phyloP scores from a whole-genome alignment of 768 basidiomycete species.

The Tricholoma sp. region DNA sequence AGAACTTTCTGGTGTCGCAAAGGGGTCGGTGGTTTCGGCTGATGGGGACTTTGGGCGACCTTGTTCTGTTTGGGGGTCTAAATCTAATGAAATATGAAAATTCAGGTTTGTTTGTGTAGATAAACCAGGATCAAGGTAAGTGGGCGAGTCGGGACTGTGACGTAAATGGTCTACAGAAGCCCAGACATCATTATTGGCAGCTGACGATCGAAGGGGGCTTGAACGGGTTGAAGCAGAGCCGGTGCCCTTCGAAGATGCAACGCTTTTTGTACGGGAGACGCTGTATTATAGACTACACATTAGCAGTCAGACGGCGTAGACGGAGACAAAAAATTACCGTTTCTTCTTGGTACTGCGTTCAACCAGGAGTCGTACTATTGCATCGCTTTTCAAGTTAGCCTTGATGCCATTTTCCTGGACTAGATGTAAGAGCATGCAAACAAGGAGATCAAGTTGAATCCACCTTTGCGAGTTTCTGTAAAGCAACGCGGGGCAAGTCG shows the following conservation, averaged over 20 bases:
- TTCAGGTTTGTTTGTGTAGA: background rate
- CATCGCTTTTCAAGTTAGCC: slow-evolving; percentile 15
- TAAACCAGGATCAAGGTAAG: background rate
- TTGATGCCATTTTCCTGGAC: slow-evolving; percentile 15
- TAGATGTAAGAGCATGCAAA: background rate
- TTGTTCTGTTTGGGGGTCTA: too few relatives aligned
- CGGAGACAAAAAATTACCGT: background rate
- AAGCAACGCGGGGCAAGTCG: slow-evolving; percentile 6
- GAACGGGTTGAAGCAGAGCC: background rate
- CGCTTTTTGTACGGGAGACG: background rate
- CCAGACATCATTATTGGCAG: background rate
- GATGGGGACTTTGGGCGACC: background rate
- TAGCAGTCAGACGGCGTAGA: background rate
- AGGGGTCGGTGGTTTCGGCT: slow-evolving; percentile 3
- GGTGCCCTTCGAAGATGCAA: background rate
- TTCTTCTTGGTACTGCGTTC: background rate
- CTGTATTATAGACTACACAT: background rate
- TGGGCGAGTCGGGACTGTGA: background rate
- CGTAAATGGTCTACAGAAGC: background rate
- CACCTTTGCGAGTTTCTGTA: slow-evolving; percentile 18
- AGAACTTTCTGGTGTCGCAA: slow-evolving; percentile 17
- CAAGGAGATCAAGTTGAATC: background rate
- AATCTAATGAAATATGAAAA: background rate
- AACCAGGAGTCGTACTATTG: slow-evolving; percentile 15
- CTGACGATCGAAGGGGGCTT: background rate